Evolutionary conservation across 305 asterid species (phyloP), one percentile per base, ranked within the genome.

Genomic region (Fraxinus baroniana): DNA sequence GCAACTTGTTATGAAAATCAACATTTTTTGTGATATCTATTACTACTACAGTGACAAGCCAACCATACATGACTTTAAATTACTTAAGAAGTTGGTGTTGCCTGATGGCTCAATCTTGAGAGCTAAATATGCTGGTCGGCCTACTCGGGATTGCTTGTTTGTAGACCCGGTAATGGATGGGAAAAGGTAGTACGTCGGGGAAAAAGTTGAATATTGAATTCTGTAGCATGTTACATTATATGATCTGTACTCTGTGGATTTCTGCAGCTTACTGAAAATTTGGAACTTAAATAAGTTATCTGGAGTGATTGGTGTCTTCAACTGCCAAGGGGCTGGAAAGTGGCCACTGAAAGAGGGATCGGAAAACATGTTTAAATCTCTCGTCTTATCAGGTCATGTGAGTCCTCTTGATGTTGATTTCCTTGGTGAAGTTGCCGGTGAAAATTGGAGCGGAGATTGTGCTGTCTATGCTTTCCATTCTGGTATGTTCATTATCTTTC

Each of bases 291-390:
- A 89, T 35, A 83, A 86, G 84, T 81, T 80, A 17, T 80, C 89
- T 7, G 92, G 90, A 76, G 85, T 89, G n/a, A 74, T 89, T 0
- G 92, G 92, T 5, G 82, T 87, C 52, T 89, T 89, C 36, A 89
- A 87, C 87, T 89, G 90, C 86, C 92, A 89, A 87, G 92, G 90
- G 70, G 88, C 87, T 3, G 90, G 90, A 28, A 71, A 32, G 41
- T 89, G 92, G 92, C 84, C 92, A 6, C 5, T 86, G 82, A 81
- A 66, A 76, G 84, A 81, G 24, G 83, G 22, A 32, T 81, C 52
- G 6, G 82, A 81, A 33, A 33, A 30, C 39, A 33, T 80, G 20
- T 73, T 84, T 32, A 52, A 76, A 74, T 7, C 79, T 46, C 77
- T 83, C 33, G 77, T 79, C 57, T 80, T 88, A 37, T 88, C 88